Base-by-base conservation (phyloP, 176 grass and related monocot genomes). In the Musa itinerans region DNA sequence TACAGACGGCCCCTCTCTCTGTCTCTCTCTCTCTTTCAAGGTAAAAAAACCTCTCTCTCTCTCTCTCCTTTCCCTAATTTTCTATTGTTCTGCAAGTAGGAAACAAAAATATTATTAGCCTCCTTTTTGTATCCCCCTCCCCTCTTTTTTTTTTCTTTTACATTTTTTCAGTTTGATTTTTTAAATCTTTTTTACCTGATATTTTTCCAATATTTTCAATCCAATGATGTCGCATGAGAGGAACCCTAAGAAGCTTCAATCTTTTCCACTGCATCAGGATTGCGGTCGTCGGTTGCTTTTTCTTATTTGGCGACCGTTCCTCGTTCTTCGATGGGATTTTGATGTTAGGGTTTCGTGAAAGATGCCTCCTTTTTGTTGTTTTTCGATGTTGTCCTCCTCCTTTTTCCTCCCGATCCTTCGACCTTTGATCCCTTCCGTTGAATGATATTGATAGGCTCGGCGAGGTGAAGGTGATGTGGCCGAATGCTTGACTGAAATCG, bases 331-430 rank as follows among this genome's bases (percentile, higher is more conserved):
- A 56, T 61, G 21, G 12, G 58, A 56, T 63, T 63, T 76, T 52
- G n/a, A 34, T 29, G 27, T 63, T 76, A 61, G 74, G 57, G 56
- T 22, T 63, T 76, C 29, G 19, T 63, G 2, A 19, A 76, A 76
- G 55, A 61, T 51, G 57, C 1, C 9, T 76, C 29, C 74, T 76
- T 64, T 76, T 54, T 51, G 8, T 15, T 2, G 19, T 8, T 67
- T 12, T 65, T 25, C 22, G 63, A 58, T 62, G 57, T 67, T 14
- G 6, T 22, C 13, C 10, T 73, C 54, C 19, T 23, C 23, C 23
- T 49, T 63, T 14, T 64, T 52, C 12, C 3, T 19, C 11, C 0
- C 22, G n/a, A 22, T 50, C 14, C 43, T 27, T 50, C 7, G 56
- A 63, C 51, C 10, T 21, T 22, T 75, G 19, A 63, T 63, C 34